Evolutionary conservation across 805 yeast genomes (phyloP).

Genomic region (Candida ipomoeae): DNA sequence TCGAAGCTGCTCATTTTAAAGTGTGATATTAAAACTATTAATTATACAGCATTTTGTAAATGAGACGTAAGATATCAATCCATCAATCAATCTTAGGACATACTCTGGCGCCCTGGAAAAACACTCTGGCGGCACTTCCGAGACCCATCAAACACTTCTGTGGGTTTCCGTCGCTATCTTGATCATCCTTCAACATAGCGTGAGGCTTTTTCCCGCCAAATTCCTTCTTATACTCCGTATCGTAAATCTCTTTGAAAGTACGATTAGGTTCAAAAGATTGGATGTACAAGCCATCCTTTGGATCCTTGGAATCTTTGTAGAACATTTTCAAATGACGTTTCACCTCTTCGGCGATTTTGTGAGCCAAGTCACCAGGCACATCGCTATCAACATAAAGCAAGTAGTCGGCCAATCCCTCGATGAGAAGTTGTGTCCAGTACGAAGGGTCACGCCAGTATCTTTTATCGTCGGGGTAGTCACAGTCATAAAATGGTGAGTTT

Average conservation of each 20-base stretch:
- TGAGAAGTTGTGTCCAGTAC: conserved; percentile 57
- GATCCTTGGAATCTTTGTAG: conserved; percentile 54
- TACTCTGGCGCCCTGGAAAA: conserved; percentile 63
- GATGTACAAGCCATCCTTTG: conserved; percentile 54
- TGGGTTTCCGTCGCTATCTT: conserved; percentile 35
- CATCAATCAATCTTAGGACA: conserved; percentile 11
- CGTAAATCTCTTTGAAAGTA: conserved; percentile 48
- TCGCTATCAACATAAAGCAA: conserved; percentile 45
- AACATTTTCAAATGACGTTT: conserved; percentile 54
- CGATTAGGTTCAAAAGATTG: conserved; percentile 56
- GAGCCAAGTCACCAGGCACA: conserved; percentile 34
- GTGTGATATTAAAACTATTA: conserved; percentile 5
- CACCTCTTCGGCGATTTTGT: conserved; percentile 40
- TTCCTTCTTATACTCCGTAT: conserved; percentile 43
- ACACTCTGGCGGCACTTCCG: conserved; percentile 66
- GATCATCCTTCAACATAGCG: conserved; percentile 50
- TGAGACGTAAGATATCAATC: not conserved
- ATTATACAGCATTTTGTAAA: not conserved
- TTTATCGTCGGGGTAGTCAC: conserved; percentile 53
- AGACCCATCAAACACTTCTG: conserved; percentile 56
- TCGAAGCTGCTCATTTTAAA: conserved; percentile 42
- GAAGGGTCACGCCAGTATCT: conserved; percentile 64
- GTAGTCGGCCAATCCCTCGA: conserved; percentile 68
- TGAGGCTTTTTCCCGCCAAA: conserved; percentile 54
- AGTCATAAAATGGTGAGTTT: conserved; percentile 54